Base-by-base conservation (phyloP, 1,284 basidiomycete genomes). In the Tylopilus microsporus region DNA sequence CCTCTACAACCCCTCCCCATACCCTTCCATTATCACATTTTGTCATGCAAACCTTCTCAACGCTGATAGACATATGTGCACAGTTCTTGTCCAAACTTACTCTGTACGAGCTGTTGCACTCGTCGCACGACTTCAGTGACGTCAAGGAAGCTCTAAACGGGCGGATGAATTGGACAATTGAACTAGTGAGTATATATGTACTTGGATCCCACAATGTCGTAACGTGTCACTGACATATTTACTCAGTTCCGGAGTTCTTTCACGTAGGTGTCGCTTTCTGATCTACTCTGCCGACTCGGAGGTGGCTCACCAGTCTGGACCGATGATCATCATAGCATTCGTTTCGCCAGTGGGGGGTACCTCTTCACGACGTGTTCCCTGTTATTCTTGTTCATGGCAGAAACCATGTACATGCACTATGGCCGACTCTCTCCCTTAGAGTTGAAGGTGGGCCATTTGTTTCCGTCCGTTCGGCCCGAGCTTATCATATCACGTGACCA, bases 91-190 rank as follows among this genome's bases (percentile, higher is more conserved):
- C 59, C 9, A 6, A 7, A 21, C 37, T 59, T 7, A 62, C 65
- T 0, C 21, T 60, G 1, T 68, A 70, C 5, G 42, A 69, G 7
- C 58, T 60, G 49, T 51, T 68, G 36, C 36, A 4, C 3, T 57
- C 58, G 3, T 70, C 67, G 6, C 7, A 3, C 3, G 59, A 67
- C 53, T 70, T 68, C 34, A 55, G 61, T n/a, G 66, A 70, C 15
- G 58, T 68, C 53, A 67, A 46, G n/a, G 21, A 11, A 9, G 52
- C 46, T 36, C 56, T 67, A 49, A 57, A 63, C 3, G 49, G 61
- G 6, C 49, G 60, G 0, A 64, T 37, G 3, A 34, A 58, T 11
- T 64, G 67, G 67, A 64, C 68, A 3, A 62, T 70, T 3, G 66
- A 68, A 3, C 41, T 42, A 10, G 41, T 42, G 16, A 58, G 66